These are phyloP conservation scores for Ulota crispa DNA, from an alignment of 225 moss, liverwort and hornwort species.

Conservation along the genomic window DNA sequence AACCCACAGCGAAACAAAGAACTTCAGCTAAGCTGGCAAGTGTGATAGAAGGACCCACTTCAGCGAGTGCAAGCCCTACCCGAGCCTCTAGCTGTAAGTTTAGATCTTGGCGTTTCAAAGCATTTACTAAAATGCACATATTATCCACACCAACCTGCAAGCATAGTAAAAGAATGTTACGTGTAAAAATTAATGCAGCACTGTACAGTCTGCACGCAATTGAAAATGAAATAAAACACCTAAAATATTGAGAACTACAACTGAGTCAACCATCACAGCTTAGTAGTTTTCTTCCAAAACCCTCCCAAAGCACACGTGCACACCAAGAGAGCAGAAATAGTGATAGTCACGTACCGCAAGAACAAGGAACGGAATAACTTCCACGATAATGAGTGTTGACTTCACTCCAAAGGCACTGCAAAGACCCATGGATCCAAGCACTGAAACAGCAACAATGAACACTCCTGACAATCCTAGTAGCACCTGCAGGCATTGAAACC, in stretches of 20 bases:
- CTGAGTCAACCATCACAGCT: neutral
- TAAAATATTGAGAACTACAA: neutral
- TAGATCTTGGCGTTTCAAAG: constrained; percentile 76
- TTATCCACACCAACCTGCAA: constrained; percentile 97
- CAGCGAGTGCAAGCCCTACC: constrained; percentile 72
- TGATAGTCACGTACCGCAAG: constrained; percentile 72
- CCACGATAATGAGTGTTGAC: constrained; percentile 93
- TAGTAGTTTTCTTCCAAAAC: neutral
- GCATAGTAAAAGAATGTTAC: neutral
- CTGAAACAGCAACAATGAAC: constrained; percentile 85
- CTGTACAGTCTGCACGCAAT: neutral
- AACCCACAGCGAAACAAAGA: constrained; percentile 87
- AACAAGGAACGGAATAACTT: constrained; percentile 99
- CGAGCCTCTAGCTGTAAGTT: constrained; percentile 56
- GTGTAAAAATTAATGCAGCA: neutral
- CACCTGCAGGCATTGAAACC: constrained; percentile 48
- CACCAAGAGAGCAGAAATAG: neutral
- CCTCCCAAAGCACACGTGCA: neutral
- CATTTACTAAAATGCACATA: constrained; percentile 98
- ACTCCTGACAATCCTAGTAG: constrained; percentile 89
- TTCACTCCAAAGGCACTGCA: constrained; percentile 90
- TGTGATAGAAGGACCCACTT: constrained; percentile 98
- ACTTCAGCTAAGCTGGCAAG: constrained; percentile 94
- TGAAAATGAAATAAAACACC: neutral
- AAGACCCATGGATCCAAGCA: constrained; percentile 92